These are phyloP conservation scores for Diaporthe sp. DNA, from an alignment of 2,329 filamentous ascomycete species.

Conservation along the genomic window DNA sequence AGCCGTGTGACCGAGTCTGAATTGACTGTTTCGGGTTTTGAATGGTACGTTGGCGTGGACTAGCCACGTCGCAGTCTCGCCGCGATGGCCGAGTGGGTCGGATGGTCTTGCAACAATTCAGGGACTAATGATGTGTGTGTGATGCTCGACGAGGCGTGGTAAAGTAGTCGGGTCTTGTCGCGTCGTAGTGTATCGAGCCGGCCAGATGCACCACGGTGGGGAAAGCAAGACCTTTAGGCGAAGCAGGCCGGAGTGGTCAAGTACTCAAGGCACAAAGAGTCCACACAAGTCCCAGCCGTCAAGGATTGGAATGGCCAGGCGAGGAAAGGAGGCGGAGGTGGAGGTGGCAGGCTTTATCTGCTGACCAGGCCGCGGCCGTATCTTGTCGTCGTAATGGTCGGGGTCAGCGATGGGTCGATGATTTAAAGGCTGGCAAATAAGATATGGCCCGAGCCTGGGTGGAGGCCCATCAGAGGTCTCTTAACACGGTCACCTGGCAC, in stretches of 20 bases:
- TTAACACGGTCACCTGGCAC: slow-evolving; percentile 36
- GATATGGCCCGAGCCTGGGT: slow-evolving; percentile 22
- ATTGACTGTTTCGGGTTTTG: slow-evolving; percentile 2
- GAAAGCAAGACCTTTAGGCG: slow-evolving; percentile 26
- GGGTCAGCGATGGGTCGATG: slow-evolving; percentile 2
- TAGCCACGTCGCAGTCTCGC: background rate
- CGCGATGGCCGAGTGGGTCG: background rate
- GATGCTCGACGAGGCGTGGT: slow-evolving; percentile 15
- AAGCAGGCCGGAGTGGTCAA: slow-evolving; percentile 35
- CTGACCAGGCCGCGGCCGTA: slow-evolving; percentile 35
- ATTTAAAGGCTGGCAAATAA: slow-evolving; percentile 23
- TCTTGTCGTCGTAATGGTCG: slow-evolving; percentile 33
- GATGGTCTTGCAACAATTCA: background rate
- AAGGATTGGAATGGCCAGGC: slow-evolving; percentile 20
- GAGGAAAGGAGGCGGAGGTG: background rate
- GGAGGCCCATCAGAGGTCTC: slow-evolving; percentile 33
- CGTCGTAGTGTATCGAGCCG: slow-evolving; percentile 34
- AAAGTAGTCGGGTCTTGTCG: slow-evolving; percentile 20
- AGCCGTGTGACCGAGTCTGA: background rate
- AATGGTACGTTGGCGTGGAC: background rate
- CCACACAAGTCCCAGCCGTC: slow-evolving; percentile 15
- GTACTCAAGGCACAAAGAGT: slow-evolving; percentile 29
- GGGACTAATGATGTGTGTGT: slow-evolving; percentile 5
- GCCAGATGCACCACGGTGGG: slow-evolving; percentile 34
- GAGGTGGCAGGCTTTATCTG: slow-evolving; percentile 24